A percentile compares a stretch with the other conserved stretches of the same genome.
These are phyloP conservation scores for Syzygium malaccense DNA, from an alignment of 441 rosid species.

Conservation along the genomic window DNA sequence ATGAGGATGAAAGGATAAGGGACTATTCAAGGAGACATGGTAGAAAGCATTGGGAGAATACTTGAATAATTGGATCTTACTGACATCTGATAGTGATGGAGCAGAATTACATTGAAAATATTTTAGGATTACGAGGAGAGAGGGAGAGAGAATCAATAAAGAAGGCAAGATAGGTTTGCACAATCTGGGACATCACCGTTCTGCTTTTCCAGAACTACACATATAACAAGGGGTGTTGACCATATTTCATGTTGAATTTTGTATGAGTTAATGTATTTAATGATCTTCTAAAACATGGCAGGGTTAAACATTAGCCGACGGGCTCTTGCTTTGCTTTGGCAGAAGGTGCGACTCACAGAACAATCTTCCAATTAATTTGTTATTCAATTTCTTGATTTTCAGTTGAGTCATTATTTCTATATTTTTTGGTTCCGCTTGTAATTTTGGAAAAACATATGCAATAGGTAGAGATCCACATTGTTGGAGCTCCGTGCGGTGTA, in stretches of 20 bases:
- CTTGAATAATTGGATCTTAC: not conserved
- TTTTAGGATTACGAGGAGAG: not conserved
- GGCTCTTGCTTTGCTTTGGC: slow-evolving; percentile 96
- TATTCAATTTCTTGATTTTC: not conserved
- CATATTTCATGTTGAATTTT: not conserved
- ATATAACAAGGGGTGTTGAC: not conserved
- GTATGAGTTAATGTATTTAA: not conserved
- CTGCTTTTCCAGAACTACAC: not conserved
- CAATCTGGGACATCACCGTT: not conserved
- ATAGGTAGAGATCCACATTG: slow-evolving; percentile 98
- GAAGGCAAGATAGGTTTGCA: not conserved
- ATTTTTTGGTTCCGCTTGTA: slow-evolving; percentile 16
- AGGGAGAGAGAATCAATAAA: not conserved
- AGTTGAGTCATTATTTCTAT: not conserved
- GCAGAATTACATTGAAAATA: not conserved
- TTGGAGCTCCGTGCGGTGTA: slow-evolving; percentile 99
- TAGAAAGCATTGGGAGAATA: not conserved
- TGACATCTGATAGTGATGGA: not conserved
- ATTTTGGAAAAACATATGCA: not conserved
- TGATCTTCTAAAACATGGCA: slow-evolving; percentile 21
- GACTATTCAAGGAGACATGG: not conserved
- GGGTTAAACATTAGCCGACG: slow-evolving; percentile 79
- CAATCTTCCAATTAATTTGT: slow-evolving; percentile 2
- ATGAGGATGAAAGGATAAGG: not conserved
- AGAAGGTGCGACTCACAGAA: slow-evolving; percentile 55